Conservation (phyloP, 352 stramenopile genomes). For the Phytophthora sp. region DNA sequence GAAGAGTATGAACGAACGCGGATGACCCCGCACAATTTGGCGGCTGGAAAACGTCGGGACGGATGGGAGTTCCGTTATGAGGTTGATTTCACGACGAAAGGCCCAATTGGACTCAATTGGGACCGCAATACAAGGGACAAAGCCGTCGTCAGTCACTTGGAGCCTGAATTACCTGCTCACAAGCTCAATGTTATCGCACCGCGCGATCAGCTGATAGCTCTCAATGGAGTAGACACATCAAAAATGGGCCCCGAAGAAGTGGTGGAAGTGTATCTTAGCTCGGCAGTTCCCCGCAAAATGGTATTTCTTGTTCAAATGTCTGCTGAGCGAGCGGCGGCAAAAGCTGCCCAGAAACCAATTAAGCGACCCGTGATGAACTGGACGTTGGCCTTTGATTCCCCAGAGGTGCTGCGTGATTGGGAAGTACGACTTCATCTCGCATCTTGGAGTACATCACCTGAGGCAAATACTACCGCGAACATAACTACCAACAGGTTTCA, state of each 20-base stretch:
- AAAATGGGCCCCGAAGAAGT: slow-evolving; percentile 58
- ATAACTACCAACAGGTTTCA: slow-evolving; percentile 12
- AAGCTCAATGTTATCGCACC: slow-evolving; percentile 54
- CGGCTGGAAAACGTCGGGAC: slow-evolving; percentile 43
- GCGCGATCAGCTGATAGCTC: slow-evolving; percentile 61
- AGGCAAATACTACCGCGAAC: slow-evolving; percentile 15
- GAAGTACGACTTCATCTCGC: slow-evolving; percentile 58
- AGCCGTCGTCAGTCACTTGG: slow-evolving; percentile 65
- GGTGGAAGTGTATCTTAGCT: slow-evolving; percentile 56
- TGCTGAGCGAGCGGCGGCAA: slow-evolving; percentile 23
- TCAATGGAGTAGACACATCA: slow-evolving; percentile 74
- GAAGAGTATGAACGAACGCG: slow-evolving; percentile 55
- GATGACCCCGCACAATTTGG: slow-evolving; percentile 57
- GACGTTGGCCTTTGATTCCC: slow-evolving; percentile 54
- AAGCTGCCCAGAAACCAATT: slow-evolving; percentile 8
- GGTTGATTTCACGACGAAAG: slow-evolving; percentile 55
- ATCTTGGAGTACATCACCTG: slow-evolving; percentile 57
- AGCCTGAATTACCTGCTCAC: slow-evolving; percentile 54
- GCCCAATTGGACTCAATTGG: slow-evolving; percentile 76
- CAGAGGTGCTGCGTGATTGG: slow-evolving; percentile 55
- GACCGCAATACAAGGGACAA: slow-evolving; percentile 56
- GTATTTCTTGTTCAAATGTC: slow-evolving; percentile 56
- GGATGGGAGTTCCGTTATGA: slow-evolving; percentile 74
- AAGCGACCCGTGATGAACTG: slow-evolving; percentile 49
- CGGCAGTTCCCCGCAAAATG: slow-evolving; percentile 47